These are phyloP conservation scores for Dactylellina haptotyla DNA, from an alignment of 2,329 filamentous ascomycete species.

Conservation along the genomic window DNA sequence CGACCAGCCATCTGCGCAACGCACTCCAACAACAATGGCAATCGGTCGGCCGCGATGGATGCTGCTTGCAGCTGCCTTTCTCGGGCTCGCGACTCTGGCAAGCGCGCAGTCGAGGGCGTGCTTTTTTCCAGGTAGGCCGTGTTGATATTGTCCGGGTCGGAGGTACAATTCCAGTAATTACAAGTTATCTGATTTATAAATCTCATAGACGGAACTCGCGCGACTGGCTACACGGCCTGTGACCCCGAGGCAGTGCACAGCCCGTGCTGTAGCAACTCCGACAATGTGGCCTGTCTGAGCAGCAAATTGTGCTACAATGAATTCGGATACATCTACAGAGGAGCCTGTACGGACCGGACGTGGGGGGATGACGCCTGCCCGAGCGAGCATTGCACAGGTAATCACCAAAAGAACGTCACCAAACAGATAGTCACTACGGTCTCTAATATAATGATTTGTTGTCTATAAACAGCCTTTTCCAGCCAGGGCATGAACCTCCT, in stretches of 20 bases:
- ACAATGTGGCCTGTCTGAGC: constrained; percentile 42
- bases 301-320: constrained; percentile 30
- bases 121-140: constrained; percentile 38
- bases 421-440: too few relatives aligned
- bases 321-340: constrained; percentile 46
- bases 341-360: constrained; percentile 30
- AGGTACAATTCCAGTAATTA: too few relatives aligned
- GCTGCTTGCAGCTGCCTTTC: neutral
- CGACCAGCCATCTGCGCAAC: neutral
- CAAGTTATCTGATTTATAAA: neutral
- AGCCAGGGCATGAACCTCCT: constrained; percentile 31
- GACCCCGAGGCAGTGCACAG: constrained; percentile 15
- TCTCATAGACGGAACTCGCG: constrained; percentile 21
- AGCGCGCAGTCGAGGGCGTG: constrained; percentile 18
- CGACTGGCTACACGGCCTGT: constrained; percentile 6
- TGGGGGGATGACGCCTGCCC: constrained; percentile 21
- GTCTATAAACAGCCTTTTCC: neutral
- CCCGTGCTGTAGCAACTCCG: constrained; percentile 23
- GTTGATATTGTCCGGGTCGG: too few relatives aligned
- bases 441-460: neutral
- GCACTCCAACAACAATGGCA: neutral
- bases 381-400: constrained; percentile 23
- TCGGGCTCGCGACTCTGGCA: neutral
- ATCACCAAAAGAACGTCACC: neutral
- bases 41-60: neutral